Evolutionary conservation across 2,329 filamentous ascomycete genomes (phyloP), one percentile per base, ranked within the genome.

Genomic region (Diaporthe caulivora): DNA sequence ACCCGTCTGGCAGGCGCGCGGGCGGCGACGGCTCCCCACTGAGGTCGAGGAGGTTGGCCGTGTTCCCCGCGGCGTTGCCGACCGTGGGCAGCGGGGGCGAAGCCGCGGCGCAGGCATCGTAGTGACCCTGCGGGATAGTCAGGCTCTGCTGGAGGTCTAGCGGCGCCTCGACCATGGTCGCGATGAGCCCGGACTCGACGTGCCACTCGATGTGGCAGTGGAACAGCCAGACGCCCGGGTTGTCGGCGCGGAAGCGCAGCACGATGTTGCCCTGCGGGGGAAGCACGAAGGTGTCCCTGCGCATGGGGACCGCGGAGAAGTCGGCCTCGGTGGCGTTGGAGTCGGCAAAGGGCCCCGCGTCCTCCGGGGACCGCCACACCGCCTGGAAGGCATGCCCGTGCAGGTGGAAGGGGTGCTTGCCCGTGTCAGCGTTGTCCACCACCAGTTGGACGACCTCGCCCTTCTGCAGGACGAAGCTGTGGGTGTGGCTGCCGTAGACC

Each of bases 1-100:
- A 95, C 85, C 94, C 94, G 1, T 84, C 86, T 0, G 93, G 93
- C 21, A 96, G 79, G 55, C 84, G 86, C 0, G 81, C 62, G 0
- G 76, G 78, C 54, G 78, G 78, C 65, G 26, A 55, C 6, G 72
- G 77, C 75, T 81, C 75, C 58, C 79, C 81, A 0, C 26, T 57
- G 49, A 82, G 75, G 75, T 97, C 89, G 0, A 94, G 82, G 11
- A 90, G 83, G 76, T 96, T 82, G 0, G 82, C 80, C 0, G 89
- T 91, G 78, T 95, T 95, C 0, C 87, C 94, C 0, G 93, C 94
- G 0, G 94, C 94, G 78, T 97, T 97, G 5, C 94, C 94, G 3
- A 79, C 78, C 0, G 84, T 88, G 0, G 89, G 86, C 0, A 90
- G 81, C 9, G 84, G 83, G 0, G 69, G 77, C 6, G 42, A 53